phyloP scores from a whole-genome alignment of 2,329 filamentous ascomycete species.

The Emmonsiellopsis sp. region DNA sequence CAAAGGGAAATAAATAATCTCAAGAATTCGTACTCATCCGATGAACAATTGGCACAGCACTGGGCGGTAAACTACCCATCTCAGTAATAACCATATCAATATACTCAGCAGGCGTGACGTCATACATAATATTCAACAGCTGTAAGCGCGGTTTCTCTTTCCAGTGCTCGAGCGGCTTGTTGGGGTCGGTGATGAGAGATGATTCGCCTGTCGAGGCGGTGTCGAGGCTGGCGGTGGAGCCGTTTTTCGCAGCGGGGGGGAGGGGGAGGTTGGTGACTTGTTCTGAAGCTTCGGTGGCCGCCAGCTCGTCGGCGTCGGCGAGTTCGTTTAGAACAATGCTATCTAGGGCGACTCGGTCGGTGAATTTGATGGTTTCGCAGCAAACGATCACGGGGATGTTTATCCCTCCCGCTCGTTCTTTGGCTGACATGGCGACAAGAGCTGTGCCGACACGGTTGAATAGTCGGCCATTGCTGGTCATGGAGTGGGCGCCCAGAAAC shows the following conservation, averaged over 20 bases:
- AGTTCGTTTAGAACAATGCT: constrained; percentile 93
- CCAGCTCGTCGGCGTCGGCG: constrained; percentile 60
- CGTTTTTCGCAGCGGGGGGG: not conserved
- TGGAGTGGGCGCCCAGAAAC: constrained; percentile 80
- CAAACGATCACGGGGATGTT: constrained; percentile 78
- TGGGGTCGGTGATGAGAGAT: constrained; percentile 14
- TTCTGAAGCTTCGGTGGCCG: constrained; percentile 15
- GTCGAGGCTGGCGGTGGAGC: not conserved
- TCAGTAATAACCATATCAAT: constrained; percentile 87
- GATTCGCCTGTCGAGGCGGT: not conserved
- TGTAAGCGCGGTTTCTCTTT: constrained; percentile 51
- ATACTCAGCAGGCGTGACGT: constrained; percentile 80
- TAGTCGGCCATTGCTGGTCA: constrained; percentile 89
- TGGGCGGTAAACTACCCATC: constrained; percentile 75
- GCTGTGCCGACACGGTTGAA: constrained; percentile 83
- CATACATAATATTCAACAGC: constrained; percentile 71
- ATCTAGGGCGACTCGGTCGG: constrained; percentile 79
- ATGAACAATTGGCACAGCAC: constrained; percentile 69
- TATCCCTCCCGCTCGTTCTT: constrained; percentile 44
- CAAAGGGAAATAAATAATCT: not conserved
- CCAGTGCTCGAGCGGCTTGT: constrained; percentile 42
- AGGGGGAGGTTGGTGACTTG: constrained; percentile 8
- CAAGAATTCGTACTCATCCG: constrained; percentile 40
- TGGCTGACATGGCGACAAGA: constrained; percentile 73
- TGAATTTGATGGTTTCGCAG: constrained; percentile 93